A percentile compares a stretch with the other conserved stretches of the same genome.
Evolutionary conservation across 192 early-diverging fungal genomes (phyloP).

Genomic region (Linnemannia zychae): DNA sequence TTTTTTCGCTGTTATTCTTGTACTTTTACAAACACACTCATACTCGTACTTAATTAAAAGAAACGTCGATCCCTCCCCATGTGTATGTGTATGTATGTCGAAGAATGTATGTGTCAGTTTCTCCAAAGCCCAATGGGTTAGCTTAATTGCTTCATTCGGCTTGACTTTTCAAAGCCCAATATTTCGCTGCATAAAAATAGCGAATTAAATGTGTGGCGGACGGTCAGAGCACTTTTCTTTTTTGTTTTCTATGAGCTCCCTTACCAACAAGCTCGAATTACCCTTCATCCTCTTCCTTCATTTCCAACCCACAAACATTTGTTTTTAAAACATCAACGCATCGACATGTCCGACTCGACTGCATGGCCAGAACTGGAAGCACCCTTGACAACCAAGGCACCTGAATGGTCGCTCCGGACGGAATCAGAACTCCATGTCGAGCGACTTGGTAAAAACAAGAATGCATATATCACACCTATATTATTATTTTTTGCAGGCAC

Average conservation of each 20-base stretch:
- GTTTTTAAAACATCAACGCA: not conserved
- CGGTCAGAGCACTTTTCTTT: not conserved
- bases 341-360: not conserved
- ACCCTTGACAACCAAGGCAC: conserved; percentile 2
- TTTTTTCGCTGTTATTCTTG: not conserved
- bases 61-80: not conserved
- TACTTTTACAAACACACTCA: not conserved
- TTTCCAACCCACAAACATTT: not conserved
- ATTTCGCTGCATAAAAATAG: not conserved
- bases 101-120: not conserved
- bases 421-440: conserved; percentile 53
- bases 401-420: conserved; percentile 39
- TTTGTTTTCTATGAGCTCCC: not conserved
- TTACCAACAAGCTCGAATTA: not conserved
- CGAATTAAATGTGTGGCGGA: not conserved
- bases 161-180: not conserved
- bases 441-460: conserved; percentile 38
- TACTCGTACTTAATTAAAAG: not conserved
- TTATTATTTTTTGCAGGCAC: not conserved
- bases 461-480: too few species aligned
- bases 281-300: not conserved
- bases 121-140: not conserved
- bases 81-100: not conserved
- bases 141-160: too few species aligned
- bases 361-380: conserved; percentile 43